Base-by-base conservation (phyloP, 2,329 filamentous ascomycete species). In the Colletotrichum falcatum region DNA sequence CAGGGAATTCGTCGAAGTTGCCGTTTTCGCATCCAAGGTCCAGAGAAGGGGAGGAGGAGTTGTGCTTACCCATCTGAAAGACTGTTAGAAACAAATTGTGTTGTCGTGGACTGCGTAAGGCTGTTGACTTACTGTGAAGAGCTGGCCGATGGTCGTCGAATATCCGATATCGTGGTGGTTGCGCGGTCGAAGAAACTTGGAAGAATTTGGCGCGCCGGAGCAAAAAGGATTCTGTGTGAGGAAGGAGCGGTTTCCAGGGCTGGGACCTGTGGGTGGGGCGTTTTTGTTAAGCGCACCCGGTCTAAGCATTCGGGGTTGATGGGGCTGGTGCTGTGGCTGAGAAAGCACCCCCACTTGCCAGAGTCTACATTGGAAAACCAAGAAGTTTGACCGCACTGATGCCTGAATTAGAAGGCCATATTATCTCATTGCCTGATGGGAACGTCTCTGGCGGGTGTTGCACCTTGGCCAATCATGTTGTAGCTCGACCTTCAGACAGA, bases 11-110 rank as follows among this genome's bases (percentile, higher is more conserved):
- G 62, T 49, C 23, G n/a, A 48, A 37, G 54, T 65, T 44, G 62
- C 55, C 30, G 37, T 42, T 26, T 71, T 68, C 65, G 58, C 60
- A 55, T 68, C 49, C 51, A 44, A 63, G 28, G 53, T 54, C 54
- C 39, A 42, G 44, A 37, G 14, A 44, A 35, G 46, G 51, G 30
- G 42, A 70, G 70, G 70, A 69, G 71, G 71, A 79, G 73, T 71
- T 68, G 42, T 76, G 79, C 88, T 89, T 89, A 90, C 88, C 88
- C 88, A 90, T 90, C 88, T 90, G 80, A 74, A 73, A 73, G 66
- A 51, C 73, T 75, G 80, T 86, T 79, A 86, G 83, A 78, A 75
- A 65, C 46, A n/a, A 70, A 35, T 37, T 58, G 56, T 71, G 26
- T 58, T 58, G 26, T 37, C 46, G 59, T 51, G 14, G 20, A 30